Evolutionary conservation across 2,329 filamentous ascomycete genomes (phyloP), one percentile per base, ranked within the genome.

Genomic region (Apiospora saccharicola): DNA sequence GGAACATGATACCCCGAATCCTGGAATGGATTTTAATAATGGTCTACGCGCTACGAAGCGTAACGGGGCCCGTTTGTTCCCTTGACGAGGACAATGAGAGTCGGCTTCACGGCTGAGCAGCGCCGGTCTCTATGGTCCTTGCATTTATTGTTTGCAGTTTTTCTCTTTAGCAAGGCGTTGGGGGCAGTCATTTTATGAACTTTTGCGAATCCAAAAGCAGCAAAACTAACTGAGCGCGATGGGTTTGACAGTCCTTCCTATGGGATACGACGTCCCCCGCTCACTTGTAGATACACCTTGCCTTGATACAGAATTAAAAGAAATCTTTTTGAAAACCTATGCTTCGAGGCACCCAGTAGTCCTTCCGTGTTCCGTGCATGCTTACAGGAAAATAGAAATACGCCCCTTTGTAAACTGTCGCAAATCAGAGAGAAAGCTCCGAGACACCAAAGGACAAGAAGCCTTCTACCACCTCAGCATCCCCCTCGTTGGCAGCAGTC

Each of bases 1-100:
- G 86, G 89, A 72, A 87, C 87, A 73, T 88, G 86, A 79, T 91
- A 85, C 85, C 79, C 57, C 80, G 75, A 74, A 75, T 69, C 67
- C 74, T 47, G 74, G 73, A 70, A 71, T 51, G 61, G 49, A 43
- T 78, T 74, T 74, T 69, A 75, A 75, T 76, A 64, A 64, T 64
- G 57, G 57, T 64, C 57, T 64, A 41, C 34, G 34, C 57, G 57
- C 57, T 64, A 41, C 57, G 57, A 64, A 41, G 57, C 57, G 57
- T 64, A 64, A 64, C 41, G 57, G 41, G 57, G 57, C 57, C 57
- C 57, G 34, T 64, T 49, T 69, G 44, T 34, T 49, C 44, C 44
- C 44, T 49, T 69, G 30, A 53, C 14, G 41, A 53, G 49, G 68
- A 41, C 47, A 44, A 41, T 30, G 19, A 47, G 70, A 43, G 53